A percentile compares a stretch with the other conserved stretches of the same genome.
phyloP scores from a whole-genome alignment of 441 rosid genomes.

The Mallotus repandus region DNA sequence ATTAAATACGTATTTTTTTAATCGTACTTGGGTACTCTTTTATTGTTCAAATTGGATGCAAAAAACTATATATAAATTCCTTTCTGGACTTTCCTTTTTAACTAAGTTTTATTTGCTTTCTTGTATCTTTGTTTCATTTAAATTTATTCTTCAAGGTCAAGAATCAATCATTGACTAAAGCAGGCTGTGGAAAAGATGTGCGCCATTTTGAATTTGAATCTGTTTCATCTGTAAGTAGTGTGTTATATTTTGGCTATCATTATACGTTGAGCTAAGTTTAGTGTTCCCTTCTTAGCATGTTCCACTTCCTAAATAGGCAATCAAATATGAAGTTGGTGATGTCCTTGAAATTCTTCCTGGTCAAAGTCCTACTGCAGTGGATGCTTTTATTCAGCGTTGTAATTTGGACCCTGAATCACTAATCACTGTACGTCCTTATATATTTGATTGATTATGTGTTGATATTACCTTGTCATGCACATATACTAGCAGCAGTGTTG shows the following conservation, averaged over 20 bases:
- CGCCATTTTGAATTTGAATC: constrained; percentile 88
- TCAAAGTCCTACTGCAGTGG: constrained; percentile 61
- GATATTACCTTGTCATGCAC: neutral
- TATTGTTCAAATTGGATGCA: neutral
- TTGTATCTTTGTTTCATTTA: constrained; percentile 6
- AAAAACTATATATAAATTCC: neutral
- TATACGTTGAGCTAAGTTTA: constrained; percentile 1
- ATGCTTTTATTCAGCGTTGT: constrained; percentile 71
- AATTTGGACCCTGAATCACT: constrained; percentile 76
- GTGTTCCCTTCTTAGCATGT: constrained; percentile 12
- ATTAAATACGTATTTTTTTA: neutral
- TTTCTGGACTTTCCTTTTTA: neutral
- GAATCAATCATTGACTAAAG: constrained; percentile 61
- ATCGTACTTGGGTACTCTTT: neutral
- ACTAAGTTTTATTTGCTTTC: neutral
- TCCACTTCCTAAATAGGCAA: constrained; percentile 37
- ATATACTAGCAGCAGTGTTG: neutral
- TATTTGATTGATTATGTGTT: constrained; percentile 3
- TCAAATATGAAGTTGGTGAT: constrained; percentile 75
- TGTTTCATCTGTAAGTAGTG: constrained; percentile 62
- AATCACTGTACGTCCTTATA: constrained; percentile 55
- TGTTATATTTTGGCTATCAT: neutral
- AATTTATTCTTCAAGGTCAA: constrained; percentile 44
- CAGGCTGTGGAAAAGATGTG: constrained; percentile 74
- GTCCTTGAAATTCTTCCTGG: constrained; percentile 86